Base-by-base conservation (phyloP, 164 flowering plant species). In the Stephania yunnanensis region DNA sequence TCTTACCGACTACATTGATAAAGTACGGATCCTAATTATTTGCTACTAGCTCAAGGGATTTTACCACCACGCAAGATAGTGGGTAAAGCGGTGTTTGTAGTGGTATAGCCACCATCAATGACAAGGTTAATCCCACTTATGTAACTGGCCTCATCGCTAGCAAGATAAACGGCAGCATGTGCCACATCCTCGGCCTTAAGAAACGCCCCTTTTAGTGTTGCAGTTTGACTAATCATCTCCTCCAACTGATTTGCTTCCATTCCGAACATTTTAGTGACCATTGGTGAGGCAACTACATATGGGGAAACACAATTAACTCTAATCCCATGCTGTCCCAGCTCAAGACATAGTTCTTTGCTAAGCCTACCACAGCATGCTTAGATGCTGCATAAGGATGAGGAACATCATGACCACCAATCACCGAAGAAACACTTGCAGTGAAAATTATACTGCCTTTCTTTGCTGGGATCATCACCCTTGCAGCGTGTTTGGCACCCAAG, bases 81-180 rank as follows among this genome's bases (percentile, higher is more conserved):
- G 74, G 68, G 46, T 29, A 61, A 36, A 44, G 74, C 50, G 7
- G 65, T 0, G 64, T 73, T 73, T 2, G 46, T 73, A 6, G 74
- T 58, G 52, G 31, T 78, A 70, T 71, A 81, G 3, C 88, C 90
- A 1, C 86, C 88, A 80, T 87, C 90, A 5, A 87, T 44, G 10
- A 82, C 71, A 15, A 87, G 80, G 73, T 86, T 86, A 6, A 70
- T 75, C n/a, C 88, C 90, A 58, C 75, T 86, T 20, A 87, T 82
- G 48, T 79, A 86, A 44, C 66, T 79, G 0, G 86, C 74, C n/a
- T 86, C 87, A 44, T 87, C 88, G 22, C 88, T 80, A 1, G 82
- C 86, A 55, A 87, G 72, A 55, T 75, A 87, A 10, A 87, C 66
- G 4, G 83, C 88, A 0, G 87, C 88, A 63, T 77, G 10, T 3